phyloP scores from a whole-genome alignment of 768 basidiomycete genomes.

The Rhodotorula kratochvilovae region DNA sequence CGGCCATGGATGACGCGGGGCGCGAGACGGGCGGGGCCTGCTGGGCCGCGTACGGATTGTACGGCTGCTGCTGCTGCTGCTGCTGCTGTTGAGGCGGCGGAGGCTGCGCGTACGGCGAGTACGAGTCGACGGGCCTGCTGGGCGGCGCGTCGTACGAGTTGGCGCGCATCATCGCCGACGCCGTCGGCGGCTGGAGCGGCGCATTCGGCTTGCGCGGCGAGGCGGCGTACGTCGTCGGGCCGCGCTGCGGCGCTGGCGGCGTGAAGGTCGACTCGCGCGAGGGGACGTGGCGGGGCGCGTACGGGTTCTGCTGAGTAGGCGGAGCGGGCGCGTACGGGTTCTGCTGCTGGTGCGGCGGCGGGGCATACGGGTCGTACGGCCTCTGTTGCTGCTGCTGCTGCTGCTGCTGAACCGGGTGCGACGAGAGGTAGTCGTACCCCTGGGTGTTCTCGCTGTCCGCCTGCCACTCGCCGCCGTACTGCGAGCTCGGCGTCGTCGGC shows the following conservation, averaged over 20 bases:
- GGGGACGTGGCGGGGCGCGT: constrained; percentile 1
- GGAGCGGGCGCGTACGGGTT: constrained; percentile 15
- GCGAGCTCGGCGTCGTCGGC: constrained; percentile 30
- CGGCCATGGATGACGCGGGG: neutral
- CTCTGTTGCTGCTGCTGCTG: neutral
- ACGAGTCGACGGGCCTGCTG: constrained; percentile 8
- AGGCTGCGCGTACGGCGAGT: constrained; percentile 15
- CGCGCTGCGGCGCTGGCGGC: constrained; percentile 1
- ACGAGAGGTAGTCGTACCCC: constrained; percentile 35
- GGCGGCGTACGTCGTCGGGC: neutral
- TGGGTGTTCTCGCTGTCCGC: constrained; percentile 13
- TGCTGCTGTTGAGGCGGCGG: neutral
- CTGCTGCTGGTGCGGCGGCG: neutral
- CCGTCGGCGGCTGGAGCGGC: neutral
- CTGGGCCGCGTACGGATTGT: constrained; percentile 16
- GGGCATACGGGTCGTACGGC: constrained; percentile 14
- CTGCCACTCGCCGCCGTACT: constrained; percentile 36
- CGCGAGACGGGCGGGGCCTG: neutral
- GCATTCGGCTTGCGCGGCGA: constrained; percentile 7
- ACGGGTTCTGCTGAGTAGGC: neutral
- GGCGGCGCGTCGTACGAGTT: constrained; percentile 14
- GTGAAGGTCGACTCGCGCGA: constrained; percentile 16
- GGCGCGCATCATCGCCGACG: neutral
- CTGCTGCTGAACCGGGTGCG: constrained; percentile 2
- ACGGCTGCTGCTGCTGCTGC: constrained; percentile 13